Percentiles rank a stretch among this genome's conserved stretches.
phyloP scores from a whole-genome alignment of 345 rosid genomes.

The Lepidium aucheri region DNA sequence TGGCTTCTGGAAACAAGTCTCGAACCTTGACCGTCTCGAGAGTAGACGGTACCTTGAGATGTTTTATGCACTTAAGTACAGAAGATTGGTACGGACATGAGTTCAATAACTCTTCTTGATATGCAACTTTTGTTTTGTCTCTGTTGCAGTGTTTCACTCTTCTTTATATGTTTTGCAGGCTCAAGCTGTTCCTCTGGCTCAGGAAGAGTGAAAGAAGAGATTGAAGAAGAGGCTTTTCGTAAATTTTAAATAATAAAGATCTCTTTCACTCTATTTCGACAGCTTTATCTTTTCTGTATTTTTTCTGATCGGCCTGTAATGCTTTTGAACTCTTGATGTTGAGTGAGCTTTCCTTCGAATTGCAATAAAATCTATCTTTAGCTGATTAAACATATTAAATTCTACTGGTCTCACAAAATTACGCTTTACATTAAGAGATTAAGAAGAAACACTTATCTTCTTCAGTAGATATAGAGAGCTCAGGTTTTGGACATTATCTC shows the following conservation, averaged over 20 bases:
- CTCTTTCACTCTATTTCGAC: neutral
- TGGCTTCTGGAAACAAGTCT: slow-evolving; percentile 94
- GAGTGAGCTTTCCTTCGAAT: neutral
- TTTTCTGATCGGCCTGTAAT: neutral
- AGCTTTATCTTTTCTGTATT: neutral
- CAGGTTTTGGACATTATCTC: slow-evolving; percentile 44
- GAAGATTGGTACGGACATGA: slow-evolving; percentile 47
- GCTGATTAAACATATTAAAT: neutral
- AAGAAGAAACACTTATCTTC: neutral
- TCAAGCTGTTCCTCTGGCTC: slow-evolving; percentile 59
- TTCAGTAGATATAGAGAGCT: slow-evolving; percentile 28
- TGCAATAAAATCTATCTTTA: neutral
- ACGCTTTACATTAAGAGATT: too few species aligned
- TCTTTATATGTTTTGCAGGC: slow-evolving; percentile 43
- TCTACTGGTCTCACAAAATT: too few species aligned
- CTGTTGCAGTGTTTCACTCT: neutral
- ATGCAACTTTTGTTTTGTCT: neutral
- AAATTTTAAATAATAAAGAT: neutral
- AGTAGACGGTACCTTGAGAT: slow-evolving; percentile 88
- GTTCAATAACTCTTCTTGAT: too few species aligned
- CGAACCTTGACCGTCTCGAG: slow-evolving; percentile 84
- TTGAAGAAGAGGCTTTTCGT: neutral
- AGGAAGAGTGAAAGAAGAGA: slow-evolving; percentile 2
- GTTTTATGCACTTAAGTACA: slow-evolving; percentile 82
- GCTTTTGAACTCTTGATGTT: neutral